These are phyloP conservation scores for Cladophialophora carrionii DNA, from an alignment of 2,329 filamentous ascomycete species.

Conservation along the genomic window DNA sequence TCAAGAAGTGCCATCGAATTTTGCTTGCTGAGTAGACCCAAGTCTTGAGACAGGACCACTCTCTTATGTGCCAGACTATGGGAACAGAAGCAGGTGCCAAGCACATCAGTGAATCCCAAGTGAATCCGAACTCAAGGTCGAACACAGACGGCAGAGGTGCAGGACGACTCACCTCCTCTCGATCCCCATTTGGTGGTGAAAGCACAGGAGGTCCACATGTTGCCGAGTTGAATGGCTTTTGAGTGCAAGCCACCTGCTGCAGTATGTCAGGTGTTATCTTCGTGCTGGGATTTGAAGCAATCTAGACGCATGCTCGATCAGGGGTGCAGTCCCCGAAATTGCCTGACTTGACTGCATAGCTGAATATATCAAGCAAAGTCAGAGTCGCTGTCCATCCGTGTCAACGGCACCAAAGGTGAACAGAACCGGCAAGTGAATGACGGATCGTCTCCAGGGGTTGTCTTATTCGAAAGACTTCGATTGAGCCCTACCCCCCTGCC, in stretches of 20 bases:
- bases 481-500: not conserved
- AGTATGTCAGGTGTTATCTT: not conserved
- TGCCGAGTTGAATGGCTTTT: not conserved
- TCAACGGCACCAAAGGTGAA: not conserved
- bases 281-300: not conserved
- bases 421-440: not conserved
- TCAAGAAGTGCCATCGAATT: constrained; percentile 12
- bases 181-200: not conserved
- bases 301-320: not conserved
- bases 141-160: not conserved
- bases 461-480: not conserved
- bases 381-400: not conserved
- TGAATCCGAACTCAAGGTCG: not conserved
- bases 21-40: not conserved
- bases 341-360: not conserved
- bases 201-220: not conserved
- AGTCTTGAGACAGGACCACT: not conserved
- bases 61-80: not conserved
- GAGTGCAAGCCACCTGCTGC: not conserved
- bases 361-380: not conserved
- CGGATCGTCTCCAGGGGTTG: not conserved
- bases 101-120: not conserved
- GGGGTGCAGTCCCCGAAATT: not conserved
- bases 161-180: not conserved
- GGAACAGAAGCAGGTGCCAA: not conserved